These are phyloP conservation scores for Fusarium sp. DNA, from an alignment of 2,329 filamentous ascomycete species.

Conservation along the genomic window DNA sequence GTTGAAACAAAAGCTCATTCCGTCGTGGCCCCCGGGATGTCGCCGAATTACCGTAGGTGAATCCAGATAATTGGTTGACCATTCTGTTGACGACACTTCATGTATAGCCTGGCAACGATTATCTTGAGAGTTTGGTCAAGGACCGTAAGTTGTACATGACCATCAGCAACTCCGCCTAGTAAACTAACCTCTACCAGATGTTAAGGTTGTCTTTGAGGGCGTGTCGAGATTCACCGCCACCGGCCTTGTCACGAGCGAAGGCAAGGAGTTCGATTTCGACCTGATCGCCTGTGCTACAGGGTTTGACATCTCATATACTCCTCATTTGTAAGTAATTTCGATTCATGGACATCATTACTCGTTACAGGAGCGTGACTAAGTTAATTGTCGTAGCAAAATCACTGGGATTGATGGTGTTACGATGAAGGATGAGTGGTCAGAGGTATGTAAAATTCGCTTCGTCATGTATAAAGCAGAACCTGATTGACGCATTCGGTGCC, in stretches of 20 bases:
- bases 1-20: background rate
- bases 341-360: accelerated
- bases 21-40: background rate
- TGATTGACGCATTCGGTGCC: background rate
- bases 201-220: background rate
- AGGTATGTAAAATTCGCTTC: background rate
- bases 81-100: accelerated
- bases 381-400: background rate
- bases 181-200: background rate
- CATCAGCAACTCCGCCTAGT: too few relatives aligned
- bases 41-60: accelerated
- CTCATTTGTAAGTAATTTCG: background rate
- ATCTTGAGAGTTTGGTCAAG: background rate
- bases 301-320: background rate
- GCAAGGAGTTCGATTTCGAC: background rate
- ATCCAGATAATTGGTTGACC: background rate
- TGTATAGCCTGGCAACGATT: background rate
- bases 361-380: background rate
- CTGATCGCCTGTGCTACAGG: background rate
- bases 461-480: too few relatives aligned
- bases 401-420: background rate
- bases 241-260: background rate
- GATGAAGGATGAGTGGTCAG: background rate
- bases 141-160: background rate
- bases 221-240: background rate